A percentile compares a stretch with the other conserved stretches of the same genome.
Evolutionary conservation across 108 stramenopile genomes (phyloP).

Genomic region (Skeletonema marinoi): DNA sequence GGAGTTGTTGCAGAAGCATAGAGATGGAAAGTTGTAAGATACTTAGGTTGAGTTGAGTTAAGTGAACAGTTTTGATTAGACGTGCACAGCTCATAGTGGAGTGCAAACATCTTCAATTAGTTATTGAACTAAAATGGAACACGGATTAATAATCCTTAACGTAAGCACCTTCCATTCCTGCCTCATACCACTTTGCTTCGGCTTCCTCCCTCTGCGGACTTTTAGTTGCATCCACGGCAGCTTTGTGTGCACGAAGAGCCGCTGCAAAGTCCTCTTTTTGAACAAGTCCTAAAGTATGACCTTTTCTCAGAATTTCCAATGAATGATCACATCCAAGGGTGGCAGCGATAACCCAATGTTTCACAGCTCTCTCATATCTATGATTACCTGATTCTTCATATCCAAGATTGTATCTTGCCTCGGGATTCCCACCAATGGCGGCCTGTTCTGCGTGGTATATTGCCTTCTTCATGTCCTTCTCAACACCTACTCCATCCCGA

Average conservation of each 20-base stretch:
- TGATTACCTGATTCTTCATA: background rate
- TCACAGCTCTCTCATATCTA: background rate
- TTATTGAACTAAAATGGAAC: too few species aligned
- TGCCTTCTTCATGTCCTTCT: background rate
- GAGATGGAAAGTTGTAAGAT: constrained; percentile 48
- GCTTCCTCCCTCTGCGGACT: background rate
- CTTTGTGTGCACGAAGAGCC: background rate
- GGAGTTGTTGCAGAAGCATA: constrained; percentile 79
- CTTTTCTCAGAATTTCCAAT: background rate
- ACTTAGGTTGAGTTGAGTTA: background rate
- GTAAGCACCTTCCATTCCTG: too few species aligned
- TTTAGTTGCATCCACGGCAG: background rate
- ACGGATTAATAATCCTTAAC: too few species aligned
- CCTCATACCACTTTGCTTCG: background rate
- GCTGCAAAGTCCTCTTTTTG: background rate
- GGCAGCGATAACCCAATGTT: background rate
- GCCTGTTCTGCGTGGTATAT: background rate
- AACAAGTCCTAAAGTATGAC: background rate
- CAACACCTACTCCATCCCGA: too few species aligned
- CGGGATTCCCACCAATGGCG: background rate
- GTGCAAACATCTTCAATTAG: too few species aligned
- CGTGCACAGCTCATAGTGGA: too few species aligned
- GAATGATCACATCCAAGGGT: background rate
- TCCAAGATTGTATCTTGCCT: background rate
- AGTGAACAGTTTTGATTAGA: too few species aligned